Evolutionary conservation across 169 alveolate genomes (phyloP).

Genomic region (Pseudocohnilembus persalinus): DNA sequence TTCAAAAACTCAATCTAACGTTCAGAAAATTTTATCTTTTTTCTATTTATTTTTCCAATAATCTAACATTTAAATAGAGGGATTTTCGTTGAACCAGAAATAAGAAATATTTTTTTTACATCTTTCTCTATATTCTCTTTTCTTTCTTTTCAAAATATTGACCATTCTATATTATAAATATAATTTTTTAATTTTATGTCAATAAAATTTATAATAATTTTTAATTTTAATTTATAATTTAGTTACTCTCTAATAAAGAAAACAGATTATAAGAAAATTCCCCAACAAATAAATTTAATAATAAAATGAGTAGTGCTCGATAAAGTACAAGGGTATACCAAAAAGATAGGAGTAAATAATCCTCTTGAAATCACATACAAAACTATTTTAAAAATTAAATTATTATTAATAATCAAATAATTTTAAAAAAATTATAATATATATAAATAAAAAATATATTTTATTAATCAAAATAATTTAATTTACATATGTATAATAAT

Average conservation of each 20-base stretch:
- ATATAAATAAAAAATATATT: neutral
- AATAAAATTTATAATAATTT: neutral
- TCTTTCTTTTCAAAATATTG: constrained; percentile 28
- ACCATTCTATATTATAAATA: constrained; percentile 30
- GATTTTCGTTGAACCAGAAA: constrained; percentile 37
- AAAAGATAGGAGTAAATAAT: constrained; percentile 26
- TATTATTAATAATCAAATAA: neutral
- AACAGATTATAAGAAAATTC: constrained; percentile 35
- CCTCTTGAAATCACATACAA: constrained; percentile 32
- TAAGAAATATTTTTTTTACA: constrained; percentile 25
- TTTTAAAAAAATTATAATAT: too few species aligned
- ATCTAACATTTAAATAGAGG: constrained; percentile 8
- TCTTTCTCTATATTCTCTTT: constrained; percentile 31
- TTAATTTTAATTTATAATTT: neutral
- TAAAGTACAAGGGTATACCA: constrained; percentile 13
- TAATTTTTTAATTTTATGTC: neutral
- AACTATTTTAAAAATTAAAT: too few species aligned
- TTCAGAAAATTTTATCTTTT: neutral
- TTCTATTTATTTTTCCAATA: neutral
- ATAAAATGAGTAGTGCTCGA: constrained; percentile 30
- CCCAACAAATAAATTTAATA: constrained; percentile 29
- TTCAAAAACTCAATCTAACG: too few species aligned
- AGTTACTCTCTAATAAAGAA: constrained; percentile 37
- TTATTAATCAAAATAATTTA: too few species aligned
- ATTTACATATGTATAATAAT: constrained; percentile 42